Conservation (phyloP, 345 rosid species). For the Lagerstroemia speciosa region DNA sequence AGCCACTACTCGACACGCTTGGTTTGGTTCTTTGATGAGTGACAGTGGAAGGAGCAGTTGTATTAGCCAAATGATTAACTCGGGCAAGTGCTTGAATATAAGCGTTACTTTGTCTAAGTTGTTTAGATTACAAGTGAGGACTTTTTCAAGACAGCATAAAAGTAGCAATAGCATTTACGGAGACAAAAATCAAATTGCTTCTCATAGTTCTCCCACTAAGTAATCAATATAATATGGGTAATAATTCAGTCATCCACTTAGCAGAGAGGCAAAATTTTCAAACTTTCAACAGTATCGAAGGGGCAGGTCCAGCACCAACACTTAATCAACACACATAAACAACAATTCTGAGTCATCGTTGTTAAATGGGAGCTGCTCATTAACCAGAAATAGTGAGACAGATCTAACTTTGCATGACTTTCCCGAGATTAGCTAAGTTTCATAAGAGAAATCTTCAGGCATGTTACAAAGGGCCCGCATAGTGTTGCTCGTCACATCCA, state of each 20-base stretch:
- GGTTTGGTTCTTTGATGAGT: no score
- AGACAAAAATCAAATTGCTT: not conserved
- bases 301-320: not conserved
- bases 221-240: not conserved
- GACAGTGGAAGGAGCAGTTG: not conserved
- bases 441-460: conserved; percentile 53
- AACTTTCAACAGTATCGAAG: not conserved
- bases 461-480: conserved; percentile 61
- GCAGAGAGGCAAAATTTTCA: not conserved
- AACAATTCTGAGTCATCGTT: not conserved
- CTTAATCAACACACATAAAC: not conserved
- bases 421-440: conserved; percentile 2
- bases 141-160: not conserved
- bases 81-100: not conserved
- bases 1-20: no score
- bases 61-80: not conserved
- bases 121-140: not conserved
- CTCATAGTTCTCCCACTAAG: not conserved
- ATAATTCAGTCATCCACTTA: not conserved
- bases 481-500: conserved; percentile 64
- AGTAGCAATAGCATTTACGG: no score
- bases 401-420: not conserved
- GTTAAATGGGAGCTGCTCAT: not conserved
- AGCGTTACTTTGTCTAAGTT: not conserved
- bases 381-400: not conserved